phyloP scores from a whole-genome alignment of 305 asterid genomes.

The Solanum hybrid region DNA sequence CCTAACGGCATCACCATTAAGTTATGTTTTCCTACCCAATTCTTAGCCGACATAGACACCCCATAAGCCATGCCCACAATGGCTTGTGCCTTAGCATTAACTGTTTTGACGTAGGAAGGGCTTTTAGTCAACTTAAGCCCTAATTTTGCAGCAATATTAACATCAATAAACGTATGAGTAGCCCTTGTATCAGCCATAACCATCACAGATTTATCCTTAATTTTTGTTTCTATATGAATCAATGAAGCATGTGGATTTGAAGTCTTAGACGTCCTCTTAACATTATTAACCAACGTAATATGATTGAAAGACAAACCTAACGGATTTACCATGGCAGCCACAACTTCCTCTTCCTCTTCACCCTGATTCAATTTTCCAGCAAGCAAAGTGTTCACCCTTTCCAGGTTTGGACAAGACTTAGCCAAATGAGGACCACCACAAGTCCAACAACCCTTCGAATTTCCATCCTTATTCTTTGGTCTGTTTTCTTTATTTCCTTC shows the following conservation, averaged over 20 bases:
- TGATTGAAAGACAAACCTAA: not conserved
- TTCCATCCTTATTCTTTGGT: too few relatives aligned
- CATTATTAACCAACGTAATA: too few relatives aligned
- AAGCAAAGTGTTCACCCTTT: too few relatives aligned
- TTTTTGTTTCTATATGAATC: not conserved
- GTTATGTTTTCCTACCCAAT: too few relatives aligned
- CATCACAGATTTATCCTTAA: not conserved
- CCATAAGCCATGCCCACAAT: not conserved
- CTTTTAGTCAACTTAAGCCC: not conserved
- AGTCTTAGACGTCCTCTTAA: not conserved
- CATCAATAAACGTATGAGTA: not conserved
- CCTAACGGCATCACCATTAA: not conserved
- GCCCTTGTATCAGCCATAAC: not conserved
- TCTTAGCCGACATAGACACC: not conserved
- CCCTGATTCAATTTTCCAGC: not conserved
- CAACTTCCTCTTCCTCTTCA: not conserved
- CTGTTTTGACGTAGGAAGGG: not conserved
- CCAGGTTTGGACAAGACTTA: not conserved
- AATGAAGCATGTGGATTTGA: not conserved
- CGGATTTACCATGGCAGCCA: not conserved
- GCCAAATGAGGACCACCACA: not conserved
- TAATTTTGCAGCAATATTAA: not conserved
- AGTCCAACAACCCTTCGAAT: not conserved
- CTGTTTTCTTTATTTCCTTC: too few relatives aligned
- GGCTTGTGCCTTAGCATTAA: too few relatives aligned